Evolutionary conservation across 1,139 yeast species (phyloP), one percentile per base, ranked within the genome.

Genomic region (Arxiozyma slooffiae): DNA sequence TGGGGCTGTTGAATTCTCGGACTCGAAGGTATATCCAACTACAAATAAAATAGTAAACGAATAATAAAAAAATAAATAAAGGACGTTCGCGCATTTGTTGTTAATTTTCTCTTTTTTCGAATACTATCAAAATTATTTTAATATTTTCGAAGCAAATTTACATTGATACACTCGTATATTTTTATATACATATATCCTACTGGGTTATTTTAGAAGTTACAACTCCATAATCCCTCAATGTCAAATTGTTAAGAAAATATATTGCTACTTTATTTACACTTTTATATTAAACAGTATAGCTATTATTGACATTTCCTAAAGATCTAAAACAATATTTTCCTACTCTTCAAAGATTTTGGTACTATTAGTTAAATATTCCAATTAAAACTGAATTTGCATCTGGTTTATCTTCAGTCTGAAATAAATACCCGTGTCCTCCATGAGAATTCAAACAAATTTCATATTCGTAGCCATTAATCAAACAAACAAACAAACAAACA

Each of bases 191-290:
- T 14, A n/a, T 7, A 26, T 16, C 37, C 17, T 14, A n/a, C 14
- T 30, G 14, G 3, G 3, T 30, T 4, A 57, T 21, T n/a, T n/a
- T 49, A 42, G 7, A 53, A 42, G 38, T 64, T 63, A 63, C 97
- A 90, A 11, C 82, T 95, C 48, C 85, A 69, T 4, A 96, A 96
- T 20, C 86, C 77, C 23, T 67, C 66, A 48, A 85, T 72, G 53
- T 75, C 79, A 59, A 90, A 74, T 48, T 68, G 67, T 64, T 92
- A 92, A 56, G 78, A 82, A n/a, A n/a, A 69, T 98, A 92, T 64
- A 84, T 86, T 58, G 90, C 95, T 1, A 95, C 92, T 68, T 94
- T 98, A 44, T 82, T 73, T 4, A 90, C 95, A 2, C 80, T 68
- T 30, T 81, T 50, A 62, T 73, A 90, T 30, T 69, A 67, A 20